Evolutionary conservation across 805 yeast species (phyloP).

Genomic region (Kodamaea lidongshanica): DNA sequence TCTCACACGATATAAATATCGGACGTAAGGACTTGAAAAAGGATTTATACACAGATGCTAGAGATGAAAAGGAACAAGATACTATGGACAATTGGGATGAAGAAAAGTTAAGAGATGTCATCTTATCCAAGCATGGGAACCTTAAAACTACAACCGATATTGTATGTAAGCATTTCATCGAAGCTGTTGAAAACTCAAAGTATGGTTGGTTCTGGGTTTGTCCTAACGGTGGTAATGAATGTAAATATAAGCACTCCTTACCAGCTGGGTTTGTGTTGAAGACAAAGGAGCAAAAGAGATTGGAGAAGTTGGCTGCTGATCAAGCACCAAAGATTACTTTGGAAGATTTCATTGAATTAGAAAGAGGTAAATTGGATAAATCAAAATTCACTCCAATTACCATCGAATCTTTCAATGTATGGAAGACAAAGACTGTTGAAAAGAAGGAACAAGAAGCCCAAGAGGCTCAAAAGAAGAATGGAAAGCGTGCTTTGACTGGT

Average conservation of each 20-base stretch:
- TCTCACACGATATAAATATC: slow-evolving; percentile 78
- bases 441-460: slow-evolving; percentile 41
- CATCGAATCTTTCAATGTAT: slow-evolving; percentile 65
- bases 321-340: slow-evolving; percentile 83
- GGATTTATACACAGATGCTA: slow-evolving; percentile 87
- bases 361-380: slow-evolving; percentile 76
- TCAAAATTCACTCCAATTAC: slow-evolving; percentile 81
- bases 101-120: slow-evolving; percentile 82
- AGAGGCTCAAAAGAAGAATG: slow-evolving; percentile 30
- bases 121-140: slow-evolving; percentile 89
- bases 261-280: slow-evolving; percentile 96
- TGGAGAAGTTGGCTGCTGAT: slow-evolving; percentile 80
- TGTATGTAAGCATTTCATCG: slow-evolving; percentile 89
- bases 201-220: slow-evolving; percentile 99
- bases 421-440: slow-evolving; percentile 70
- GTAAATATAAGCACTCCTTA: slow-evolving; percentile 91
- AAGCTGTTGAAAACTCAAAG: slow-evolving; percentile 94
- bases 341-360: slow-evolving; percentile 94
- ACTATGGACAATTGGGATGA: slow-evolving; percentile 98
- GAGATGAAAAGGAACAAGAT: slow-evolving; percentile 67
- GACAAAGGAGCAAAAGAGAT: slow-evolving; percentile 90
- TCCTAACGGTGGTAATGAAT: slow-evolving; percentile 87
- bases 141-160: slow-evolving; percentile 90
- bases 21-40: slow-evolving; percentile 87
- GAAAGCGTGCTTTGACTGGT: slow-evolving; percentile 54